These are phyloP conservation scores for Porodaedalea pini DNA, from an alignment of 1,284 basidiomycete genomes.

Conservation along the genomic window DNA sequence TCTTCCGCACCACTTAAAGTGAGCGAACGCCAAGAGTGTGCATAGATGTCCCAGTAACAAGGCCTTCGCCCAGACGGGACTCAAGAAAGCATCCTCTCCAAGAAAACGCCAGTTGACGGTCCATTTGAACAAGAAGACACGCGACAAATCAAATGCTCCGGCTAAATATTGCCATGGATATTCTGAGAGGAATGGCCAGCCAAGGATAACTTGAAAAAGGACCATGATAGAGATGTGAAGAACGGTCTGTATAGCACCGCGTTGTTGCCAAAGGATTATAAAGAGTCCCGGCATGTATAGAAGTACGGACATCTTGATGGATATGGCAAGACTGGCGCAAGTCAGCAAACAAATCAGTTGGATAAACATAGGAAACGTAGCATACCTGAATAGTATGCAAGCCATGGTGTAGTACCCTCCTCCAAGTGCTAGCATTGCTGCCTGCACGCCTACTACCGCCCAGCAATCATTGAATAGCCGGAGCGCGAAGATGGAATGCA, in stretches of 20 bases:
- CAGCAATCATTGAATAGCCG: constrained; percentile 96
- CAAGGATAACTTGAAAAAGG: constrained; percentile 61
- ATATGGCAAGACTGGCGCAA: constrained; percentile 68
- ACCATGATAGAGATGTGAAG: constrained; percentile 53
- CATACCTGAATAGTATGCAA: constrained; percentile 64
- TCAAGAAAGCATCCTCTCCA: constrained; percentile 71
- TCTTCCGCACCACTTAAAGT: constrained; percentile 66
- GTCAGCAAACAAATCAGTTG: not conserved
- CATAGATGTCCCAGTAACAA: constrained; percentile 68
- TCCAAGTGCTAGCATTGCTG: constrained; percentile 59
- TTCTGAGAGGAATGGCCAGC: constrained; percentile 67
- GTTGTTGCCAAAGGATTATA: constrained; percentile 73
- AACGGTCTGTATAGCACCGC: constrained; percentile 58
- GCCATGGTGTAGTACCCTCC: constrained; percentile 58
- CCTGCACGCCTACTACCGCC: constrained; percentile 63
- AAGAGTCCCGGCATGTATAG: constrained; percentile 90
- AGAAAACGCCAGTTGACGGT: constrained; percentile 98
- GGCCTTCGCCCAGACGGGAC: constrained; percentile 52
- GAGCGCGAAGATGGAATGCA: constrained; percentile 91
- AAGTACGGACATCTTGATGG: constrained; percentile 94
- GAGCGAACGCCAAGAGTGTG: constrained; percentile 63
- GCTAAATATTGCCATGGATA: constrained; percentile 65
- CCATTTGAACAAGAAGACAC: constrained; percentile 93
- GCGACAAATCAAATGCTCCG: constrained; percentile 84
- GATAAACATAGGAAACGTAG: not conserved